Percentiles rank a stretch among this genome's conserved stretches.
These are phyloP conservation scores for Psophocarpus tetragonolobus DNA, from an alignment of 306 rosid genomes.

Conservation along the genomic window DNA sequence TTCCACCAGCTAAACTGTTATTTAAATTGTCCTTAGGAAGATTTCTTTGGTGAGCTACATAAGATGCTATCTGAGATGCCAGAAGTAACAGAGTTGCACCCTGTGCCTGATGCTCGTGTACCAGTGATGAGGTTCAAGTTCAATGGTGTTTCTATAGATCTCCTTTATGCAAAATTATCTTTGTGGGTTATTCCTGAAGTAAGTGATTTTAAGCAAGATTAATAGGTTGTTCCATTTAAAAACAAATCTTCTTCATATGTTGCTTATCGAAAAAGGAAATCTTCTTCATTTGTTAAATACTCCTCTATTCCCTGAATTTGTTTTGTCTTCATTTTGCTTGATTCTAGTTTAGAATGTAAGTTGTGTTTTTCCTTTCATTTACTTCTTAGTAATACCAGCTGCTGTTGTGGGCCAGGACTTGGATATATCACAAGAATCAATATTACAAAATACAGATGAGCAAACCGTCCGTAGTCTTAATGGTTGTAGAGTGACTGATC, in stretches of 20 bases:
- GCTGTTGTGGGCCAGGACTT: slow-evolving; percentile 61
- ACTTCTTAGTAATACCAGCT: slow-evolving; percentile 8
- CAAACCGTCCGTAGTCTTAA: slow-evolving; percentile 95
- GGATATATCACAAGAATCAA: slow-evolving; percentile 81
- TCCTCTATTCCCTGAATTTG: not conserved
- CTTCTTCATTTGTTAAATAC: too few relatives aligned
- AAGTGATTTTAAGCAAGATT: slow-evolving; percentile 39
- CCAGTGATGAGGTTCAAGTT: slow-evolving; percentile 84
- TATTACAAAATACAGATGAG: slow-evolving; percentile 86
- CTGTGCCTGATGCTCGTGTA: slow-evolving; percentile 97
- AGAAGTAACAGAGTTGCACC: slow-evolving; percentile 91
- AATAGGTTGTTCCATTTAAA: not conserved
- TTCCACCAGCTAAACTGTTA: slow-evolving; percentile 20
- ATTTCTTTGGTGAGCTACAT: slow-evolving; percentile 83
- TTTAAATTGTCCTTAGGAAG: slow-evolving; percentile 61
- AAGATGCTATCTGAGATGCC: slow-evolving; percentile 82
- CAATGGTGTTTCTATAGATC: slow-evolving; percentile 81
- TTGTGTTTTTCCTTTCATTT: slow-evolving; percentile 13
- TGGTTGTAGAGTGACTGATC: slow-evolving; percentile 96
- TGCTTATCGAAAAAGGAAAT: too few relatives aligned
- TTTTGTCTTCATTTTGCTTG: slow-evolving; percentile 15
- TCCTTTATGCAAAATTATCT: slow-evolving; percentile 84
- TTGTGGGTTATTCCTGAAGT: slow-evolving; percentile 94
- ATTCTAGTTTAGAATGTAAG: not conserved
- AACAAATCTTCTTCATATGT: slow-evolving; percentile 17